Percentiles rank a stretch among this genome's conserved stretches.
Evolutionary conservation across 306 rosid genomes (phyloP).

Genomic region (Cucurbita argyrosperma): DNA sequence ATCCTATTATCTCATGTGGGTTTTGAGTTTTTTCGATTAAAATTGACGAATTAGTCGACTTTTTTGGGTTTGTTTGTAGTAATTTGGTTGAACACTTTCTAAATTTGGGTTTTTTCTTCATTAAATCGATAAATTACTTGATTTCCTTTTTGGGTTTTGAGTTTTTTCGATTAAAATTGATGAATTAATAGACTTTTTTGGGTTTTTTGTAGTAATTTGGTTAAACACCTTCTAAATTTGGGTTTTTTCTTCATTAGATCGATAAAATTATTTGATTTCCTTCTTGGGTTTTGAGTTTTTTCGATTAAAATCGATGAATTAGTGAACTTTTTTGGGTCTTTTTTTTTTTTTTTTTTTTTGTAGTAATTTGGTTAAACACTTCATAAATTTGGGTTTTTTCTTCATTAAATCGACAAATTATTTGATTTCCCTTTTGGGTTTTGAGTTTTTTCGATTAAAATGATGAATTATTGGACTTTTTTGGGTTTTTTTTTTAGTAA

Average conservation of each 20-base stretch:
- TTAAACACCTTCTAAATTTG: slow-evolving; percentile 31
- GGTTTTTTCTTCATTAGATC: neutral
- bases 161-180: neutral
- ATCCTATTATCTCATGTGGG: neutral
- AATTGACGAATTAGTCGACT: no score
- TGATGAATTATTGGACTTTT: no score
- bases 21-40: no score
- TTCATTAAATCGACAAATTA: no score
- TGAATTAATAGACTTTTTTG: neutral
- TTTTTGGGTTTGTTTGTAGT: neutral
- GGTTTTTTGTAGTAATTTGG: neutral
- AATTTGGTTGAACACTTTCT: slow-evolving; percentile 15
- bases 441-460: no score
- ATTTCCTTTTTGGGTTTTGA: no score
- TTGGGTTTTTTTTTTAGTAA: neutral
- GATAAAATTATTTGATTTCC: no score
- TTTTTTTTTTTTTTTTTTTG: no score
- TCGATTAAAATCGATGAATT: no score
- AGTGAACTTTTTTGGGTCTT: no score
- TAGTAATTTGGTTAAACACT: neutral
- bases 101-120: slow-evolving; percentile 18
- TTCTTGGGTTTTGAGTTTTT: no score
- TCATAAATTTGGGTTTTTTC: slow-evolving; percentile 35
- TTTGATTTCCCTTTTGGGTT: no score
- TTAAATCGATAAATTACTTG: neutral